These are phyloP conservation scores for Fusarium sublunatum DNA, from an alignment of 2,329 filamentous ascomycete genomes.

Conservation along the genomic window DNA sequence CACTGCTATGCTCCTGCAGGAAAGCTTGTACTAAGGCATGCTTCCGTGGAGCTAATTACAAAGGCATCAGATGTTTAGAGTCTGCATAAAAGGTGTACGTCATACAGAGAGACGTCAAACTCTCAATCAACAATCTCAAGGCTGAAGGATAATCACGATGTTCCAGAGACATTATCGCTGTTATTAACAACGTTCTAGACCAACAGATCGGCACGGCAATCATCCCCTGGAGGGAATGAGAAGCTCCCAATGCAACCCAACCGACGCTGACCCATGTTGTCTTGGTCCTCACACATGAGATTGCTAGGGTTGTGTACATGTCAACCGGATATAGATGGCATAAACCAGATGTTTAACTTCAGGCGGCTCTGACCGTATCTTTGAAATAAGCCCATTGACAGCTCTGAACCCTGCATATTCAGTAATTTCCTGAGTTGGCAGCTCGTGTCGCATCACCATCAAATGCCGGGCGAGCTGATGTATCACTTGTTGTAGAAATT, in stretches of 20 bases:
- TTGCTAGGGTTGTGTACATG: slow-evolving; percentile 24
- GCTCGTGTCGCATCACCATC: slow-evolving; percentile 3
- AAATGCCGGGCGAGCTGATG: slow-evolving; percentile 13
- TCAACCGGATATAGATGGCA: slow-evolving; percentile 5
- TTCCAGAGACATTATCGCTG: background rate
- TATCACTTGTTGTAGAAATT: background rate
- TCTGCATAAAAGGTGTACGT: too few relatives aligned
- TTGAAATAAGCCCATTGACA: slow-evolving; percentile 10
- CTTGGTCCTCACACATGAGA: slow-evolving; percentile 26
- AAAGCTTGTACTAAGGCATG: too few relatives aligned
- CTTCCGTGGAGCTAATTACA: too few relatives aligned
- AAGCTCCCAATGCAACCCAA: slow-evolving; percentile 18
- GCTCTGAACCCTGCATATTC: slow-evolving; percentile 12
- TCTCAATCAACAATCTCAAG: too few relatives aligned
- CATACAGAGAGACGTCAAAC: too few relatives aligned
- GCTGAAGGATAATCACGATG: too few relatives aligned
- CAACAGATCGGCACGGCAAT: slow-evolving; percentile 30
- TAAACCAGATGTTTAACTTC: background rate
- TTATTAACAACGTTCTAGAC: slow-evolving; percentile 27
- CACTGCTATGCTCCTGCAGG: too few relatives aligned
- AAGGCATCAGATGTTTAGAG: too few relatives aligned
- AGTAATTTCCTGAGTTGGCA: too few relatives aligned
- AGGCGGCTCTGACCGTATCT: slow-evolving; percentile 29
- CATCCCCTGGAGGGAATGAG: slow-evolving; percentile 4
- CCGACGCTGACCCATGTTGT: slow-evolving; percentile 3